Percentiles rank a stretch among this genome's conserved stretches.
These are phyloP conservation scores for Penicillium freii DNA, from an alignment of 2,329 filamentous ascomycete genomes.

Conservation along the genomic window DNA sequence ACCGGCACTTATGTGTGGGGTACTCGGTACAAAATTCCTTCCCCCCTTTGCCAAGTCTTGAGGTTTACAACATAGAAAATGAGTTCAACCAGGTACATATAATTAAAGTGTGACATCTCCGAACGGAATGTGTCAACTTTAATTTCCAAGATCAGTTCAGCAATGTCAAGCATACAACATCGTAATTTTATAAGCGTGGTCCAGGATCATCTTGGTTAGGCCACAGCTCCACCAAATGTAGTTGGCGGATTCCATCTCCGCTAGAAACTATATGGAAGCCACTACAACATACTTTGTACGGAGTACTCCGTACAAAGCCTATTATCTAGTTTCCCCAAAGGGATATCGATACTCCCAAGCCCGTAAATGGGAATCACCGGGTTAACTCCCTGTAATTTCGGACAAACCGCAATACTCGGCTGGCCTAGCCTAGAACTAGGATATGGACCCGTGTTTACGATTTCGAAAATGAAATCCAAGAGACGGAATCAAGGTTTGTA, in stretches of 20 bases:
- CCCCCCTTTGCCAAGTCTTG: background rate
- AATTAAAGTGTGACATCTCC: background rate
- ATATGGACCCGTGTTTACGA: background rate
- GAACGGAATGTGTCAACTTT: background rate
- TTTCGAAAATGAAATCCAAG: background rate
- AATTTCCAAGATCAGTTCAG: background rate
- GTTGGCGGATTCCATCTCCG: background rate
- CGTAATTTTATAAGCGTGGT: background rate
- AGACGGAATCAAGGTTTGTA: background rate
- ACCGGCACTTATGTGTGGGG: slow-evolving; percentile 1
- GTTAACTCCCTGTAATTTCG: background rate
- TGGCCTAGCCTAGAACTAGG: background rate
- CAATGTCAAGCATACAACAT: background rate
- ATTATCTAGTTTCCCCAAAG: background rate
- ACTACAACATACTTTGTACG: too few relatives aligned
- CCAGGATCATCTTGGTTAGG: background rate
- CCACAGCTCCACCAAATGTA: background rate
- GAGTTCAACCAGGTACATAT: background rate
- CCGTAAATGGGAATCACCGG: background rate
- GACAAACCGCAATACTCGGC: background rate
- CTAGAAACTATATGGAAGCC: background rate
- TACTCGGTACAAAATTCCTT: background rate
- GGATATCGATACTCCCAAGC: background rate
- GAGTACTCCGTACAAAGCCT: background rate
- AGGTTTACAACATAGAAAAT: background rate